Base-by-base conservation (phyloP, 768 basidiomycete genomes). In the Chlorophyllum brunneum region DNA sequence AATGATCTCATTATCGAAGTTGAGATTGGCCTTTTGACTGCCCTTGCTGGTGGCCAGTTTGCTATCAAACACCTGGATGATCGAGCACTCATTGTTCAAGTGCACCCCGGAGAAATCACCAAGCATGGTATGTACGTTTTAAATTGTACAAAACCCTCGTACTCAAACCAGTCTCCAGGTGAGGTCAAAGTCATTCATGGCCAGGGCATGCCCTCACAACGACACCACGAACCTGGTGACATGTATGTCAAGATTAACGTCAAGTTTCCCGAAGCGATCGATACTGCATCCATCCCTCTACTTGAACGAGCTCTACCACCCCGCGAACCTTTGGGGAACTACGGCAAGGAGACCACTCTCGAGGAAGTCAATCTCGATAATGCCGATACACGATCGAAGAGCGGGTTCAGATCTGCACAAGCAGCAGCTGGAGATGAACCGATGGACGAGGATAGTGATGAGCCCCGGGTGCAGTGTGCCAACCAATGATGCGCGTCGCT, bases 171-270 rank as follows among this genome's bases (percentile, higher is more conserved):
- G n/a, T 31, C 15, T 47, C 22, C 42, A 95, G 95, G 88, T 55
- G 86, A 88, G 38, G 64, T 94, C 63, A 98, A 97, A 71, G 86
- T 95, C 58, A 87, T 99, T 60, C 81, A 81, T 43, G 91, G 89
- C 4, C 95, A 98, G 72, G 97, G 97, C 56, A 99, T 99, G 97
- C 97, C 95, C 10, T 98, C 97, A 45, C 90, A 90, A 68, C 85
- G 97, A 55, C 95, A 98, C 71, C 97, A 98, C 71, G 94, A 99
- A 65, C 81, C 85, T 34, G 97, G 97, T 33, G 93, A 98, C 70
- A 80, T 99, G 55, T 93, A 82, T 66, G 79, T 99, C 69, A 88
- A 85, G 64, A 71, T 98, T 60, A 76, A 77, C 56, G 90, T 99
- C 64, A 82, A 77, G 54, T 99, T 98, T 83, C 97, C 97, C 31